Evolutionary conservation across 1,139 yeast species (phyloP).

Genomic region (Kodamaea sp.): DNA sequence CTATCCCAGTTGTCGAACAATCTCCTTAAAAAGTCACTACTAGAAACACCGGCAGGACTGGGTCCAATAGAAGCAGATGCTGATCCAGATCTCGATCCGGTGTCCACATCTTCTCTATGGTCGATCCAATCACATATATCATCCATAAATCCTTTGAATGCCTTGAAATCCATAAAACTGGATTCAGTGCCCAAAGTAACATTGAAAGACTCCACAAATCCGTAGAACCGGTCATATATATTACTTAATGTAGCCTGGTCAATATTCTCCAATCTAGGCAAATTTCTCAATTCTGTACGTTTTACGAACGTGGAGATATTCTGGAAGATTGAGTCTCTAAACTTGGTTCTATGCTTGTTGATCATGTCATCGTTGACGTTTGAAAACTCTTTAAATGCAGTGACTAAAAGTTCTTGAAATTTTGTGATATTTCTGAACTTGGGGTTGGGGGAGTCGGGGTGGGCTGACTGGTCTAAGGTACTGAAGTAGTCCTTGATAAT

Average conservation of each 20-base stretch:
- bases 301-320: slow-evolving; percentile 90
- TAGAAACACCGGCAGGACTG: slow-evolving; percentile 23
- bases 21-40: slow-evolving; percentile 55
- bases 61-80: too few species aligned
- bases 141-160: slow-evolving; percentile 72
- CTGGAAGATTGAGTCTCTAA: slow-evolving; percentile 74
- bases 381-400: slow-evolving; percentile 89
- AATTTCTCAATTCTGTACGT: slow-evolving; percentile 83
- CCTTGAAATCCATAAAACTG: slow-evolving; percentile 68
- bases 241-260: slow-evolving; percentile 60
- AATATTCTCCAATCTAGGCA: slow-evolving; percentile 71
- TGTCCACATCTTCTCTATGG: neutral
- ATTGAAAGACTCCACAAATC: slow-evolving; percentile 66
- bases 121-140: slow-evolving; percentile 81
- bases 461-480: slow-evolving; percentile 76
- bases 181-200: slow-evolving; percentile 71
- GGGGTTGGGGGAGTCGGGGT: slow-evolving; percentile 68
- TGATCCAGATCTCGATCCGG: too few species aligned
- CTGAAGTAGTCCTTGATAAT: slow-evolving; percentile 81
- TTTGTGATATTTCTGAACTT: slow-evolving; percentile 70
- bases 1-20: slow-evolving; percentile 74
- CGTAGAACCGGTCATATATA: slow-evolving; percentile 82
- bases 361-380: slow-evolving; percentile 76
- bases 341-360: slow-evolving; percentile 65
- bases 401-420: slow-evolving; percentile 87